Conservation (phyloP, 2,329 filamentous ascomycete genomes). For the Xylaria sp. region DNA sequence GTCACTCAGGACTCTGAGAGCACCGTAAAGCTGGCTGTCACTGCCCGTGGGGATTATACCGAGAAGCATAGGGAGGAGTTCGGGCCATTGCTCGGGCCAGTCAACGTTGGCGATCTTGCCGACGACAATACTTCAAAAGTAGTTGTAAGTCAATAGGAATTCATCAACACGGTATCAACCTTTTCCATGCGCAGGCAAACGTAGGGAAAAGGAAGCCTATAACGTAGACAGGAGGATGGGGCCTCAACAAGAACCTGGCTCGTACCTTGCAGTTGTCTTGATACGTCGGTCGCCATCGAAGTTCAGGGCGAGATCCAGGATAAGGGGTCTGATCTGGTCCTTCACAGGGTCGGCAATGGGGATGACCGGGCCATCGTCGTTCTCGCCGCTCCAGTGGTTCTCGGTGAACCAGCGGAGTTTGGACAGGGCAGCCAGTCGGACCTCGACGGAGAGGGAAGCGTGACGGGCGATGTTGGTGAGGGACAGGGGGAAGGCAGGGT, state of each 20-base stretch:
- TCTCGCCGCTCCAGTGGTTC: constrained; percentile 73
- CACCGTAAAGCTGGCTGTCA: constrained; percentile 80
- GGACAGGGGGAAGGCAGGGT: constrained; percentile 68
- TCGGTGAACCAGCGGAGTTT: constrained; percentile 78
- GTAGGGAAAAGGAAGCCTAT: background rate
- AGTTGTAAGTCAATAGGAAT: constrained; percentile 7
- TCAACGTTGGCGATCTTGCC: constrained; percentile 92
- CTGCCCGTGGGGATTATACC: constrained; percentile 68
- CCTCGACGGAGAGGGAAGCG: constrained; percentile 62
- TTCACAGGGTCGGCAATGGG: constrained; percentile 70
- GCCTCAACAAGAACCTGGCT: background rate
- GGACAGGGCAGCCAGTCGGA: constrained; percentile 78
- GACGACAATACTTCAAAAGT: constrained; percentile 53
- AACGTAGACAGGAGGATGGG: background rate
- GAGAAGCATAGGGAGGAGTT: constrained; percentile 74
- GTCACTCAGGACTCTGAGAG: constrained; percentile 80
- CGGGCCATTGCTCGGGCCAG: constrained; percentile 94
- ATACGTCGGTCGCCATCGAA: constrained; percentile 75
- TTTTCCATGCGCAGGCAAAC: no score
- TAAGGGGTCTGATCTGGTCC: constrained; percentile 61
- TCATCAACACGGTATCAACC: background rate
- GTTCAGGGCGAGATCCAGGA: constrained; percentile 73
- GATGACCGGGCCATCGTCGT: constrained; percentile 61
- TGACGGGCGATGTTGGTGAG: constrained; percentile 79
- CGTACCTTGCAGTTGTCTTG: constrained; percentile 80